These are phyloP conservation scores for Xenosphaeropsis pyriputrescens DNA, from an alignment of 2,329 filamentous ascomycete genomes.

Conservation along the genomic window DNA sequence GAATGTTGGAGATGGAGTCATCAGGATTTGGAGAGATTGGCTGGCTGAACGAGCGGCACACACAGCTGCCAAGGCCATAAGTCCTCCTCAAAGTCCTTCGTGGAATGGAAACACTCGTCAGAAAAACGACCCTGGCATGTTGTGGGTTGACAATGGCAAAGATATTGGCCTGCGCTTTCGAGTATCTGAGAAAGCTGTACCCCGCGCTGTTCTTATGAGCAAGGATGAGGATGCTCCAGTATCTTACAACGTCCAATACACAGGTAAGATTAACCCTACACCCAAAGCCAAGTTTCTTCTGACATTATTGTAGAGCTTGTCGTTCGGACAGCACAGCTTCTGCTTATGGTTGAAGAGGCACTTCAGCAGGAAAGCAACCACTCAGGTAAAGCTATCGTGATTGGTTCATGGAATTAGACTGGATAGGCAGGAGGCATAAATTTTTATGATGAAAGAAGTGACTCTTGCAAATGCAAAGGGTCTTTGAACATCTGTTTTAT, in stretches of 20 bases:
- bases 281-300: too few species aligned
- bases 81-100: too few species aligned
- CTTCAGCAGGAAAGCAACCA: constrained; percentile 41
- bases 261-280: constrained; percentile 35
- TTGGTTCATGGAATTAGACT: constrained; percentile 27
- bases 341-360: constrained; percentile 51
- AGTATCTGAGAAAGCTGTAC: constrained; percentile 35
- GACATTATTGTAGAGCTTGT: constrained; percentile 41
- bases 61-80: constrained; percentile 1
- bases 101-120: background rate
- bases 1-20: constrained; percentile 50
- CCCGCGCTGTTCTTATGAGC: constrained; percentile 32
- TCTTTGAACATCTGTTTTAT: too few species aligned
- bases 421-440: too few species aligned
- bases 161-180: constrained; percentile 56
- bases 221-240: constrained; percentile 42
- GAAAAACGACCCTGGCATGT: constrained; percentile 26
- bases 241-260: constrained; percentile 55
- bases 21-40: constrained; percentile 63
- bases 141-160: constrained; percentile 53
- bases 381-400: constrained; percentile 52
- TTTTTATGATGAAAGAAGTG: too few species aligned
- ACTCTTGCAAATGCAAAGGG: too few species aligned
- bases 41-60: constrained; percentile 24
- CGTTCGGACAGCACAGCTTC: constrained; percentile 45